Evolutionary conservation across 148 eudicot genomes (phyloP), one percentile per base, ranked within the genome.

Genomic region (Polygonum aviculare): DNA sequence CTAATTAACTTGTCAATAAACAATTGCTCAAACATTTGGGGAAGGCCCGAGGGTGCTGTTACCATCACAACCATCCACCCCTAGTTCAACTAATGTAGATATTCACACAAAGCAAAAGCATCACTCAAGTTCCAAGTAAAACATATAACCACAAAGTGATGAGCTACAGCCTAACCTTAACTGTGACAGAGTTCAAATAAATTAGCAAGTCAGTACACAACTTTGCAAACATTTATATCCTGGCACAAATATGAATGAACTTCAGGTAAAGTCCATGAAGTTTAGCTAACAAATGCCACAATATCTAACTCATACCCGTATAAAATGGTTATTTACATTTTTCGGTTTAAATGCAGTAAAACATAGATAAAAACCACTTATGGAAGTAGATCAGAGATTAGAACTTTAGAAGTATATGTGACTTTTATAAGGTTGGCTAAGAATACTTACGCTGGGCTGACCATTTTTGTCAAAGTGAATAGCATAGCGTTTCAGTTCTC

Each of bases 401-500:
- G 6, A 31, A 19, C 57, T 51, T 51, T 6, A 57, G 26, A 57
- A 6, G 10, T 19, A 21, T 9, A 57, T 2, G 31, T 5, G 11
- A 19, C 19, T 55, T 26, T 26, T 26, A 26, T 26, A 26, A 26
- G 31, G 31, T 26, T 26, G 31, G n/a, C 72, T 67, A 12, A 72
- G 83, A 48, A 40, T 60, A 85, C 97, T 90, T 88, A 94, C 97
- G 88, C 95, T 91, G 55, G 97, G 89, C 38, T 84, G 90, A 12
- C 97, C 98, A 82, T 82, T 81, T 81, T 84, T 87, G 85, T 90
- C 90, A 77, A 76, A 92, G 79, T 92, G 98, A 79, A 94, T 81
- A 62, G 95, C 97, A 87, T 87, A 92, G 69, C 98, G 89, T 79
- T 92, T 88, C 86, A 94, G 87, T 82, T 87, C 92, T 77, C 98